These are phyloP conservation scores for Acer yangbiense DNA, from an alignment of 345 rosid genomes.

Conservation along the genomic window DNA sequence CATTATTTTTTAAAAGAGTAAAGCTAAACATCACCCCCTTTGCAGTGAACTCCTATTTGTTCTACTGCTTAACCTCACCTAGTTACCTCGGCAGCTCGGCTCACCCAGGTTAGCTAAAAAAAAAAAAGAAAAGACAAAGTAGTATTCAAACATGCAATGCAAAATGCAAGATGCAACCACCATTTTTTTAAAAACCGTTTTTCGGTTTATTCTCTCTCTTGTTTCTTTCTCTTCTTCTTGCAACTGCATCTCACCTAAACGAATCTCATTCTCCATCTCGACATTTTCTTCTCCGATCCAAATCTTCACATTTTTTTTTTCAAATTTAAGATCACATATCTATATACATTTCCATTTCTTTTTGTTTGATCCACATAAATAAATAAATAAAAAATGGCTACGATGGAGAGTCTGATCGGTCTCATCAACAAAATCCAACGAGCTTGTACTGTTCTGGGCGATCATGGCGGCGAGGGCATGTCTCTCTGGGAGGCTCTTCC, in stretches of 20 bases:
- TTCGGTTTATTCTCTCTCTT: neutral
- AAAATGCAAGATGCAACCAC: neutral
- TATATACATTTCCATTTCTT: conserved; percentile 4
- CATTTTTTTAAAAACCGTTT: conserved; percentile 9
- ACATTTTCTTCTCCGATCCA: conserved; percentile 20
- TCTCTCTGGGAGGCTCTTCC: conserved; percentile 99
- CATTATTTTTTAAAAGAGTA: no score
- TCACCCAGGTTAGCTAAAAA: no score
- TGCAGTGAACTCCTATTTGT: no score
- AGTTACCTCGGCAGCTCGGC: no score
- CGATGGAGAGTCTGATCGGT: conserved; percentile 96
- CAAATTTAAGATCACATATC: neutral
- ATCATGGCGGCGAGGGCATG: conserved; percentile 98
- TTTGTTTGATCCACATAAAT: conserved; percentile 19
- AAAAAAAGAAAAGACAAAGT: neutral
- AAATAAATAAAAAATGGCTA: conserved; percentile 53
- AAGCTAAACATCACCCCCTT: no score
- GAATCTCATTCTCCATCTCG: conserved; percentile 12
- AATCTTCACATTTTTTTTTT: neutral
- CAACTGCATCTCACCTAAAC: neutral
- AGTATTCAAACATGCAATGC: neutral
- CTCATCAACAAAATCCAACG: conserved; percentile 93
- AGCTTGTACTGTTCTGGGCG: conserved; percentile 95
- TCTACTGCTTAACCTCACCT: no score
- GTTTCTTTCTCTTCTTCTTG: conserved; percentile 6